Evolutionary conservation across 2,329 filamentous ascomycete species (phyloP).

Genomic region (Verticillium longisporum): DNA sequence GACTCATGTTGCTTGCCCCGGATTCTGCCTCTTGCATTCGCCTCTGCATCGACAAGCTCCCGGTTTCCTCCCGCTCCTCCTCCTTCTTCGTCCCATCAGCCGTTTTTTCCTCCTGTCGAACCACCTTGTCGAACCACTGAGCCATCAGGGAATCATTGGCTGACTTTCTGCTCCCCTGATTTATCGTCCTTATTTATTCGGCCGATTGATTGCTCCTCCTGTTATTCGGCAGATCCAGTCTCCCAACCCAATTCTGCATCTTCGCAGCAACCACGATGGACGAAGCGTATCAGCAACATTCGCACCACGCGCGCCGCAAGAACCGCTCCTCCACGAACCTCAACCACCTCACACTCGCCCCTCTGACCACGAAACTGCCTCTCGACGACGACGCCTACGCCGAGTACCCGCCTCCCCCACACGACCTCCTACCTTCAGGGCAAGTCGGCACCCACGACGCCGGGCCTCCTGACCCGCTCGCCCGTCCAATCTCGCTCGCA

Average conservation of each 20-base stretch:
- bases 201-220: background rate
- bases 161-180: background rate
- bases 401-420: constrained; percentile 25
- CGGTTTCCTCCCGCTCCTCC: background rate
- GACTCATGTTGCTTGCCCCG: background rate
- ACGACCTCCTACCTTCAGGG: constrained; percentile 52
- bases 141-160: background rate
- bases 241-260: background rate
- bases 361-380: constrained; percentile 55
- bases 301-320: constrained; percentile 49
- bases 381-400: constrained; percentile 43
- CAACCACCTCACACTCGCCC: constrained; percentile 55
- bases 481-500: constrained; percentile 42
- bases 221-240: background rate
- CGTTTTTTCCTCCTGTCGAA: background rate
- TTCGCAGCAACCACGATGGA: constrained; percentile 37
- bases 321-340: constrained; percentile 52
- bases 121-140: background rate
- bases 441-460: constrained; percentile 58
- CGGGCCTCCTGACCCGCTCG: constrained; percentile 53
- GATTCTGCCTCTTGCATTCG: background rate
- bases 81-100: background rate
- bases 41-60: background rate
- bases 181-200: background rate
- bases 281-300: constrained; percentile 53